Base-by-base conservation (phyloP, 2,329 filamentous ascomycete genomes). In the Xylaria sp. region DNA sequence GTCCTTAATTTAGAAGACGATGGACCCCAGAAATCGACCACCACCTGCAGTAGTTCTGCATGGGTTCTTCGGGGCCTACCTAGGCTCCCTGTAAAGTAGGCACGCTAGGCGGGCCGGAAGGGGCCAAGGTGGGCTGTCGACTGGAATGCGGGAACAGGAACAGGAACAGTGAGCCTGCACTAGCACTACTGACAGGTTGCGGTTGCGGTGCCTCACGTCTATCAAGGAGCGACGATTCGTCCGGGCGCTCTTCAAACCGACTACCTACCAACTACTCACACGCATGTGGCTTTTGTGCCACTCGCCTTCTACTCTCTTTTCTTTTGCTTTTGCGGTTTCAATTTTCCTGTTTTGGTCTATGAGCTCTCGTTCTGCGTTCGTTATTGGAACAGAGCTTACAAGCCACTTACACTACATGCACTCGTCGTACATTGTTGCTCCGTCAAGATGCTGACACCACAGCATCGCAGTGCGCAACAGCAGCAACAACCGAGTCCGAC, bases 401-500 rank as follows among this genome's bases (percentile, higher is more conserved):
- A 34, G 52, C 63, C 54, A 48, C 60, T 63, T 46, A 59, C 58
- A 67, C 57, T 6, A 23, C 20, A 50, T 50, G 46, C 23, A 50
- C 20, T 50, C 46, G 23, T 31, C 46, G 23, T 31, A 31, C 25
- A 58, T 65, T 56, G 55, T 62, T n/a, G 39, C 31, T 48, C 55
- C 37, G 39, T 67, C 67, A 76, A 66, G 50, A 76, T 77, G 72
- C 76, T 76, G 63, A 78, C 73, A 56, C 66, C 71, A 66, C 72
- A 61, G 52, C 67, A 72, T 73, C 70, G 69, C 58, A 70, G 70
- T 61, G 59, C 55, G 58, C 67, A 62, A 60, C 64, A 62, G 31
- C 68, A 76, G 68, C 55, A 58, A 63, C 60, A 65, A 18, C 68
- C 75, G 69, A 80, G 78, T 63, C 76, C 78, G 66, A 76, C 72